These are phyloP conservation scores for Barbarea vulgaris DNA, from an alignment of 345 rosid species.

Conservation along the genomic window DNA sequence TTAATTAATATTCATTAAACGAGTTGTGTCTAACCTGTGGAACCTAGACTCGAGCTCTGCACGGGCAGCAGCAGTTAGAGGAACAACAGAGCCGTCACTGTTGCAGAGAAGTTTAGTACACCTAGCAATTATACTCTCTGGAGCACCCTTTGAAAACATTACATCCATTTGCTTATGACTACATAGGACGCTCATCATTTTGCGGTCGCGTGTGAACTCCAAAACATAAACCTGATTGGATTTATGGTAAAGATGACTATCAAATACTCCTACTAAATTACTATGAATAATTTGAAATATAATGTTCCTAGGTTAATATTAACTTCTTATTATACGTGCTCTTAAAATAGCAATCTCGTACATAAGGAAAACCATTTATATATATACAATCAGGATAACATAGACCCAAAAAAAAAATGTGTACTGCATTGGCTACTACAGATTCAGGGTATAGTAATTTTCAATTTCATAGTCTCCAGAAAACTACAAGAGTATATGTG, in stretches of 20 bases:
- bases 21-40: constrained; percentile 53
- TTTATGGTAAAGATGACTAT: constrained; percentile 30
- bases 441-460: background rate
- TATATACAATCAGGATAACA: background rate
- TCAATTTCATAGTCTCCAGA: background rate
- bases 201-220: constrained; percentile 98
- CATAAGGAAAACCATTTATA: background rate
- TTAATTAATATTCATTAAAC: background rate
- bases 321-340: constrained; percentile 7
- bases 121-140: constrained; percentile 87
- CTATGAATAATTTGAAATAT: background rate
- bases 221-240: constrained; percentile 71
- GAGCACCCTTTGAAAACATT: constrained; percentile 98
- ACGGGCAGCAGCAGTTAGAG: constrained; percentile 64
- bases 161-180: constrained; percentile 69
- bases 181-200: constrained; percentile 97
- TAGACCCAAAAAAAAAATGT: background rate
- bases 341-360: background rate
- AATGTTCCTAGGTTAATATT: background rate
- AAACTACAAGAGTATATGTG: background rate
- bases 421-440: background rate
- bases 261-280: constrained; percentile 15
- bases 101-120: constrained; percentile 83
- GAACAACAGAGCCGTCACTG: constrained; percentile 77
- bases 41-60: constrained; percentile 85